Evolutionary conservation across 2,329 filamentous ascomycete species (phyloP).

Genomic region (Xylariaceae sp.): DNA sequence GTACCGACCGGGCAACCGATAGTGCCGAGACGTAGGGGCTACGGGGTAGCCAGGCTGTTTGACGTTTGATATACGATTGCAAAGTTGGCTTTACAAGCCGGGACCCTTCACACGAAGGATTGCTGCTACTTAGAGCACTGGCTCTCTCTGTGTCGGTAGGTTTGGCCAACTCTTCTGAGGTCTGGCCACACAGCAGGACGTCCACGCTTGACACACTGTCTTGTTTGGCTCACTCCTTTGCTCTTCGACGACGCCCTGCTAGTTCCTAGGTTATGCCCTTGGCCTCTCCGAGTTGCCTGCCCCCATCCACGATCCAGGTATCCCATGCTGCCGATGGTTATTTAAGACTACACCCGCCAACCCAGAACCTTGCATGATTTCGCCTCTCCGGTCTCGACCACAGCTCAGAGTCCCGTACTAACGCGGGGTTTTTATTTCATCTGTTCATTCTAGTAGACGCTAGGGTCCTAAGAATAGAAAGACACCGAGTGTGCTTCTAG

Average conservation of each 20-base stretch:
- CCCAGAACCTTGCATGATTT: constrained; percentile 18
- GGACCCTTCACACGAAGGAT: neutral
- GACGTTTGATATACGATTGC: constrained; percentile 14
- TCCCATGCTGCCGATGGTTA: constrained; percentile 16
- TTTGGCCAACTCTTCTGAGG: constrained; percentile 1
- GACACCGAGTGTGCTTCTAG: constrained; percentile 27
- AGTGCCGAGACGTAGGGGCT: constrained; percentile 20
- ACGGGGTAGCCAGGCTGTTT: constrained; percentile 8
- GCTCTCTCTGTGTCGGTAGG: constrained; percentile 27
- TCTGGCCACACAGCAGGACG: neutral
- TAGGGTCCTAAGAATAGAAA: constrained; percentile 24
- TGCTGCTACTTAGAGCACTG: constrained; percentile 16
- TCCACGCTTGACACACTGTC: constrained; percentile 4
- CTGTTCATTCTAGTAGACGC: neutral
- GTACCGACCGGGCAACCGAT: constrained; percentile 18
- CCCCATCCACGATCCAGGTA: constrained; percentile 8
- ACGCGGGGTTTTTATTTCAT: constrained; percentile 2
- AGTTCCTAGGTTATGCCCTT: constrained; percentile 11
- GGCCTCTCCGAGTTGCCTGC: constrained; percentile 4
- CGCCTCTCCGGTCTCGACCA: constrained; percentile 18
- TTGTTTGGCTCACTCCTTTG: constrained; percentile 16
- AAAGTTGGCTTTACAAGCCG: neutral
- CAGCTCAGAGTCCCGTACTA: constrained; percentile 20
- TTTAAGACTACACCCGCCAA: constrained; percentile 29
- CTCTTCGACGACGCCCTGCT: constrained; percentile 15